Base-by-base conservation (phyloP, 1,139 yeast genomes). In the Debaryomycetaceae sp. region DNA sequence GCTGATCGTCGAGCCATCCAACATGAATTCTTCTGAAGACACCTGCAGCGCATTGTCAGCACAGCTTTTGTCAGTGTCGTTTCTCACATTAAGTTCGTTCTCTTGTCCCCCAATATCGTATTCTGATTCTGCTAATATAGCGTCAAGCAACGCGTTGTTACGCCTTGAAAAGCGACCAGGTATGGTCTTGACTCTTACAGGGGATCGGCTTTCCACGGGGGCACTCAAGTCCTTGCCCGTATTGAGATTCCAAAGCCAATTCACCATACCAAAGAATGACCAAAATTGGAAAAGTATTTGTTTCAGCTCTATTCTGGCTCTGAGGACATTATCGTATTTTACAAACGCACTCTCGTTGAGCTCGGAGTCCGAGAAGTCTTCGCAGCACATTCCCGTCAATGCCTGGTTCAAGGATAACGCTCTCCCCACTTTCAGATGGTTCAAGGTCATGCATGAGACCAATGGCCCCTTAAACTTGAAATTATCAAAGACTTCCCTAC, bases 231-330 rank as follows among this genome's bases (percentile, higher is more conserved):
- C 75, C 18, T 57, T 56, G 3, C 70, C 76, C 14, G 61, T 61
- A 7, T 45, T 45, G 18, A 72, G 51, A 41, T 59, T 58, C 22
- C 73, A 55, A 49, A 51, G 68, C 76, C 78, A 73, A 36, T 60
- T 60, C 9, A 64, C 53, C 67, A 70, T 61, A 4, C 65, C 65
- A 37, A 61, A 56, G 47, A 72, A 68, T 13, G 75, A 70, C 70
- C 76, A 70, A 43, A 66, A 66, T 42, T 70, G 75, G 4, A 73
- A 48, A 26, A 72, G 53, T 6, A 70, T 37, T 50, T 73, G 78
- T 40, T 65, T 60, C 39, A 64, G 54, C 50, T 73, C 78, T 15
- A 70, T 49, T 36, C 78, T 52, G 15, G 70, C 50, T 37, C 79
- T 56, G 31, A 73, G 56, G 5, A 61, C 57, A 46, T 71, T 70